Conservation (phyloP, 2,329 filamentous ascomycete species). For the Huntiella omanensis region DNA sequence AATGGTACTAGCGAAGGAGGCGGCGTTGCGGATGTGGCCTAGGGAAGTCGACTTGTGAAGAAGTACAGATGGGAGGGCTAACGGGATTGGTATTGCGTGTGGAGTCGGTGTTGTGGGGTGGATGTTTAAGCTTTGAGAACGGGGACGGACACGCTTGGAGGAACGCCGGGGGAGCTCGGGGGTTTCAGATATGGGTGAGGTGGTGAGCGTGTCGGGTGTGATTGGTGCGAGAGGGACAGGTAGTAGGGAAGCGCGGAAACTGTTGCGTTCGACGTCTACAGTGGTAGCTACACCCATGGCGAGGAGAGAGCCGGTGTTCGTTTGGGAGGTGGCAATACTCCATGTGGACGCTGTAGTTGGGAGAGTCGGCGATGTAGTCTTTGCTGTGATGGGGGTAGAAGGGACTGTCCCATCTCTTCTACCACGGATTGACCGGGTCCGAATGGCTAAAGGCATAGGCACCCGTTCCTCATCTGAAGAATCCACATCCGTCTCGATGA, state of each 20-base stretch:
- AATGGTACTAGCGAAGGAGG: slow-evolving; percentile 3
- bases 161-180: slow-evolving; percentile 2
- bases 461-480: slow-evolving; percentile 4
- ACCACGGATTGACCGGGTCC: not conserved
- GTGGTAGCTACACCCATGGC: slow-evolving; percentile 1
- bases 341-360: not conserved
- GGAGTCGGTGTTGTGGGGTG: not conserved
- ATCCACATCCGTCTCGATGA: slow-evolving; percentile 5
- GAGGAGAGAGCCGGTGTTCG: not conserved
- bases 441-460: slow-evolving; percentile 3
- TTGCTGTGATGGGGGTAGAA: not conserved
- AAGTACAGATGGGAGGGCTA: not conserved
- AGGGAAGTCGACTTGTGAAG: not conserved
- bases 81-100: not conserved
- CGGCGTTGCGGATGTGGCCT: slow-evolving; percentile 1
- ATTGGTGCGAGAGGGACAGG: not conserved
- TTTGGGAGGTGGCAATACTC: slow-evolving; percentile 1
- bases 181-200: not conserved
- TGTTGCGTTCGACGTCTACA: slow-evolving; percentile 1
- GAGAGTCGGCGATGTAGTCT: not conserved
- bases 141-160: slow-evolving; percentile 4
- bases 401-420: not conserved
- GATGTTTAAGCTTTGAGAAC: not conserved
- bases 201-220: not conserved
- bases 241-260: slow-evolving; percentile 2